phyloP scores from a whole-genome alignment of 345 rosid genomes.

The Hypericum perforatum region DNA sequence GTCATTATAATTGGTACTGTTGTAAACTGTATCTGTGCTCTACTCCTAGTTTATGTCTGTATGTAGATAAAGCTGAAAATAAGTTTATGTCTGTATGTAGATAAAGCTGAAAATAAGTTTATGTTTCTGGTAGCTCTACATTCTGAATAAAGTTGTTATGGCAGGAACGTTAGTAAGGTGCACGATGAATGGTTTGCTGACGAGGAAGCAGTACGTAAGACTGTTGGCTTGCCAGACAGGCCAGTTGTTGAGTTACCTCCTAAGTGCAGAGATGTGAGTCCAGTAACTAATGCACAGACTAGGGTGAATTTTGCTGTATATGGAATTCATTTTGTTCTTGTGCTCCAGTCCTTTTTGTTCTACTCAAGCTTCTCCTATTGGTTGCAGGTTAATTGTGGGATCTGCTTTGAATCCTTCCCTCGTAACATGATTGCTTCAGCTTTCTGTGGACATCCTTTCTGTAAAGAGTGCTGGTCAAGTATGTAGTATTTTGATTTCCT shows the following conservation, averaged over 20 bases:
- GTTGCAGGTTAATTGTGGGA: constrained; percentile 70
- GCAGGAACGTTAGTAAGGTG: constrained; percentile 81
- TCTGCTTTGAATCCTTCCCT: constrained; percentile 63
- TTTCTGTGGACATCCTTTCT: constrained; percentile 97
- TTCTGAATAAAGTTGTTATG: constrained; percentile 4
- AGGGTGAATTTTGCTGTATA: constrained; percentile 5
- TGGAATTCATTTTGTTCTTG: no score
- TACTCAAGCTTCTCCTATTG: constrained; percentile 8
- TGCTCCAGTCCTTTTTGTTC: background rate
- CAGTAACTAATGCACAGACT: constrained; percentile 5
- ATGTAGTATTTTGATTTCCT: constrained; percentile 2
- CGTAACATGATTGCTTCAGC: constrained; percentile 44
- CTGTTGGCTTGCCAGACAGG: constrained; percentile 70
- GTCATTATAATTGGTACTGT: constrained; percentile 64
- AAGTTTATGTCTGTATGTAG: background rate
- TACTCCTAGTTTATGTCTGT: no score
- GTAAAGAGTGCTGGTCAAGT: constrained; percentile 88
- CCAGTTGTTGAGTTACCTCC: constrained; percentile 44
- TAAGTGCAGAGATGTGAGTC: constrained; percentile 51
- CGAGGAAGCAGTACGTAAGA: constrained; percentile 61
- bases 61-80: background rate
- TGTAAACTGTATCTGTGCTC: background rate
- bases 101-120: background rate
- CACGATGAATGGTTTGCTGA: constrained; percentile 95
- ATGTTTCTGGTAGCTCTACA: constrained; percentile 3